Conservation (phyloP, 2,329 filamentous ascomycete genomes). For the Davidsoniella virescens region DNA sequence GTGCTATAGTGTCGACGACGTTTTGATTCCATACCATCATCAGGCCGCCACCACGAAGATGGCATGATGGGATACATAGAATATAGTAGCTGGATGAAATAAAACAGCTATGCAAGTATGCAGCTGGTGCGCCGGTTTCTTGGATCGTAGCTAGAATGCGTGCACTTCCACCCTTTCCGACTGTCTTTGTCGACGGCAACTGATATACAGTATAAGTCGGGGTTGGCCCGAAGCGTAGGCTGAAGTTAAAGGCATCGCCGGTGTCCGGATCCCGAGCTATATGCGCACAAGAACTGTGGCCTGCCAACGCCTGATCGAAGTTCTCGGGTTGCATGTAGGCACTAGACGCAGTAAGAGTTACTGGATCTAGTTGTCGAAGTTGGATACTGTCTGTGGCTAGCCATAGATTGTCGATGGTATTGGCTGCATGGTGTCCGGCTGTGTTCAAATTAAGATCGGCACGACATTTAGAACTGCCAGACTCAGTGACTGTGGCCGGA, state of each 20-base stretch:
- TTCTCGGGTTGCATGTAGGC: constrained; percentile 33
- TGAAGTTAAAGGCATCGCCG: constrained; percentile 69
- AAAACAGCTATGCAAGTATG: constrained; percentile 75
- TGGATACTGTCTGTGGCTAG: constrained; percentile 37
- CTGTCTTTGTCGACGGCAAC: constrained; percentile 43
- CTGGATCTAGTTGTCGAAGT: constrained; percentile 47
- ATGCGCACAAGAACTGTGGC: constrained; percentile 53
- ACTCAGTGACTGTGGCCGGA: constrained; percentile 15
- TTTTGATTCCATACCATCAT: constrained; percentile 49
- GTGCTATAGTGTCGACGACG: constrained; percentile 48
- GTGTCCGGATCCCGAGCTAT: constrained; percentile 53
- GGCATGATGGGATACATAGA: constrained; percentile 54
- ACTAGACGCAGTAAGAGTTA: constrained; percentile 57
- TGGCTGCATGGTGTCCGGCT: constrained; percentile 21
- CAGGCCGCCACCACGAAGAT: constrained; percentile 40
- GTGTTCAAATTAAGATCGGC: background rate
- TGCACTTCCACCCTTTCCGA: constrained; percentile 17
- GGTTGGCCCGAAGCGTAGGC: constrained; percentile 44
- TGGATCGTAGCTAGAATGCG: constrained; percentile 54
- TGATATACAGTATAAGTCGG: constrained; percentile 55
- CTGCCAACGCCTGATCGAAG: constrained; percentile 53
- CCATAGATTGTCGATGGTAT: constrained; percentile 31
- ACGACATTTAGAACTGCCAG: background rate
- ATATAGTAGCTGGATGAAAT: constrained; percentile 55
- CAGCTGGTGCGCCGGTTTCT: constrained; percentile 31